phyloP scores from a whole-genome alignment of 225 moss, liverwort and hornwort species.

The Pseudisothecium myosuroides region DNA sequence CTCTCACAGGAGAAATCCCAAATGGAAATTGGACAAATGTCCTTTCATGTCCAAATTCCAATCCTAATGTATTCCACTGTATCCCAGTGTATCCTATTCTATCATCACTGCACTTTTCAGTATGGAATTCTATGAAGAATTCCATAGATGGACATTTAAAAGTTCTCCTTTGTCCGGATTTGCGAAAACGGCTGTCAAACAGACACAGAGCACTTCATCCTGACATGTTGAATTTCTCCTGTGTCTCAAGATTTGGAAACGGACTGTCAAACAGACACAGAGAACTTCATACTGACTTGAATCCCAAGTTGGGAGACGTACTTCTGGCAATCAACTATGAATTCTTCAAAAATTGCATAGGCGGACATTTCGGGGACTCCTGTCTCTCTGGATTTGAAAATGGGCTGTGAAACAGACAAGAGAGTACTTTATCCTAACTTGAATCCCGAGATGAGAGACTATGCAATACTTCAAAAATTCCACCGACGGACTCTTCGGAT shows the following conservation, averaged over 20 bases:
- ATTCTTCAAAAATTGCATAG: background rate
- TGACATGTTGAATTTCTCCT: background rate
- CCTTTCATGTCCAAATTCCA: background rate
- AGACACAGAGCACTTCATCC: background rate
- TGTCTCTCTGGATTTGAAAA: background rate
- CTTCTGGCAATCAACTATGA: background rate
- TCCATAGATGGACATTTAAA: background rate
- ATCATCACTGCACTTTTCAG: background rate
- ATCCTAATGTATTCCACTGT: background rate
- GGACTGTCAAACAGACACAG: background rate
- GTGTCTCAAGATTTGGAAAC: background rate
- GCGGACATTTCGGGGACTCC: too few species aligned
- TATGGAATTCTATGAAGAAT: background rate
- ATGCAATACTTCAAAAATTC: background rate
- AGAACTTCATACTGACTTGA: too few species aligned
- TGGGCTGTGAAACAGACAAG: background rate
- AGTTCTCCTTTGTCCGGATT: background rate
- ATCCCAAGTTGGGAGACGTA: background rate
- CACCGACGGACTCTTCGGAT: background rate
- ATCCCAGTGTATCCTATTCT: background rate
- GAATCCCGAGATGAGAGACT: background rate
- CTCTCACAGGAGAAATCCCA: background rate
- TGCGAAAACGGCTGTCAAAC: background rate
- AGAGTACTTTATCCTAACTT: background rate
- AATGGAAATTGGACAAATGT: too few species aligned